Evolutionary conservation across 495 filamentous ascomycete species (phyloP), one percentile per base, ranked within the genome.

Genomic region (Annulohypoxylon maeteangense): DNA sequence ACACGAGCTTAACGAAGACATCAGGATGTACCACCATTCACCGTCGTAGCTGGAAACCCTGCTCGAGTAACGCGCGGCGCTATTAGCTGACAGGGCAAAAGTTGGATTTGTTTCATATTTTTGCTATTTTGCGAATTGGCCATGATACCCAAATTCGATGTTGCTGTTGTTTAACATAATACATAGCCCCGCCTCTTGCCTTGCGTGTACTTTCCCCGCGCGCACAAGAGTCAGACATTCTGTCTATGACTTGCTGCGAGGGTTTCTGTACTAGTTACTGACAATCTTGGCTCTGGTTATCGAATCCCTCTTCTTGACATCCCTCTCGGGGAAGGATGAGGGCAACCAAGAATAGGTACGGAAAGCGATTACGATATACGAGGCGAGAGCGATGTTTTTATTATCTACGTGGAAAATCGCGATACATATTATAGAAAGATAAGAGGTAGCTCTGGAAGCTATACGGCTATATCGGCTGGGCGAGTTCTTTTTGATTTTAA

Each of bases 41-140:
- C 87, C 6, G 81, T 90, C 31, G 90, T 87, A 7, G 84, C 83
- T 48, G 89, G 89, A 51, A 90, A 90, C 70, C 89, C 89, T 31
- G 87, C 89, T 23, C 83, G 82, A 69, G 83, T 90, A 23, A 84
- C 85, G 32, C 82, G 86, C 36, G 86, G 86, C 16, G 81, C 88
- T 34, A 71, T 76, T 54, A 70, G 72, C 48, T 76, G 65, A 67
- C 67, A 65, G 45, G 40, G 48, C 32, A 29, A 27, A 25, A 45
- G 27, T 42, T 47, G 53, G 48, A 36, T 38, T 53, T 60, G 4
- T n/a, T 44, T 50, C 40, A 64, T 65, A 25, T 18, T 44, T 27
- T 51, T 42, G 18, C 12, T 38, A 18, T 40, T 57, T 25, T 64
- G 60, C 67, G 59, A 69, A 62, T 65, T n/a, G 16, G 38, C 51